Evolutionary conservation across 768 basidiomycete genomes (phyloP).

Genomic region (Tylopilus rubrobrunneus): DNA sequence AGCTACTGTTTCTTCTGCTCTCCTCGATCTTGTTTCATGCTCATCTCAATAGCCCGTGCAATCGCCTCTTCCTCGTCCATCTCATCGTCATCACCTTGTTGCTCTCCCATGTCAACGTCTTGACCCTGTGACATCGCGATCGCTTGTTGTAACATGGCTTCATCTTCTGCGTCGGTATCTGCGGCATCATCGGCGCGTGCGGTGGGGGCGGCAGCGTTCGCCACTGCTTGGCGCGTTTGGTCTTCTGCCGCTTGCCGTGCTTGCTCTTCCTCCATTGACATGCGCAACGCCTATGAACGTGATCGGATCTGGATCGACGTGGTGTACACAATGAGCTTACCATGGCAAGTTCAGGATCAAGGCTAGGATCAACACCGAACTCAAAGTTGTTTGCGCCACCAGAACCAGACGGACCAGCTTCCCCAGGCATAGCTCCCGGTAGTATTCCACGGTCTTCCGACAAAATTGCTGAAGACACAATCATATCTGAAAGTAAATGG

Average conservation of each 20-base stretch:
- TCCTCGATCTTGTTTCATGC: slow-evolving; percentile 66
- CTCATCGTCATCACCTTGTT: slow-evolving; percentile 61
- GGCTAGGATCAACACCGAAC: slow-evolving; percentile 90
- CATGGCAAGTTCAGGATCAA: slow-evolving; percentile 97
- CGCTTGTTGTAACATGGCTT: slow-evolving; percentile 70
- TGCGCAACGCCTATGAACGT: slow-evolving; percentile 73
- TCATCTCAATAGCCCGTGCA: slow-evolving; percentile 88
- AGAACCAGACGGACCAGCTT: slow-evolving; percentile 45
- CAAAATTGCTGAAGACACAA: slow-evolving; percentile 80
- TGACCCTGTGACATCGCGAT: slow-evolving; percentile 66
- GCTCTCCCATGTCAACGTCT: slow-evolving; percentile 47
- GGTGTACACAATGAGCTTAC: slow-evolving; percentile 38
- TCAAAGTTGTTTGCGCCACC: slow-evolving; percentile 61
- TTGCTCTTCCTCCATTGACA: slow-evolving; percentile 95
- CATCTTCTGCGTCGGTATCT: slow-evolving; percentile 70
- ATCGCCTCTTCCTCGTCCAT: slow-evolving; percentile 88
- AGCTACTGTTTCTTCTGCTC: slow-evolving; percentile 35
- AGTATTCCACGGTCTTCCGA: slow-evolving; percentile 77
- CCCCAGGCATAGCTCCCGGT: slow-evolving; percentile 49
- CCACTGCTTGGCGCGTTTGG: slow-evolving; percentile 28
- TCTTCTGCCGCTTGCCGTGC: slow-evolving; percentile 62
- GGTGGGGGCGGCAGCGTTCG: slow-evolving; percentile 21
- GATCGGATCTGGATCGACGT: neutral
- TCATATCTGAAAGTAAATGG: slow-evolving; percentile 76
- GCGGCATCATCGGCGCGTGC: slow-evolving; percentile 31